Evolutionary conservation across 495 filamentous ascomycete genomes (phyloP).

Genomic region (Talaromyces nanjingensis): DNA sequence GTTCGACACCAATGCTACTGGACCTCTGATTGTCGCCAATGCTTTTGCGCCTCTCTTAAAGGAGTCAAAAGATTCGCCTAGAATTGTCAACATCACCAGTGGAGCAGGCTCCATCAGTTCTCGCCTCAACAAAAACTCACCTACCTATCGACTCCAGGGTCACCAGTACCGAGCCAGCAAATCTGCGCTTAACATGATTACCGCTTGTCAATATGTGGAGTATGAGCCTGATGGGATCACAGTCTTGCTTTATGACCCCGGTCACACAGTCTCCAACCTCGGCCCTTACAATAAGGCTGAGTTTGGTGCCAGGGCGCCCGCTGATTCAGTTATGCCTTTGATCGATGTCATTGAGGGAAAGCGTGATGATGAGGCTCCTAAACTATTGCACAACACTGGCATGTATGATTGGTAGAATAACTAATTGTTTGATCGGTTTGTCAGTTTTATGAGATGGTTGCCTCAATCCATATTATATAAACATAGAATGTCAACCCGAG

Average conservation of each 20-base stretch:
- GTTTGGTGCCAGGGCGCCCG: constrained; percentile 15
- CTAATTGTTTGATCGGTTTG: neutral
- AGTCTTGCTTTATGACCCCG: constrained; percentile 20
- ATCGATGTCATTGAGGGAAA: constrained; percentile 14
- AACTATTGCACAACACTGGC: constrained; percentile 13
- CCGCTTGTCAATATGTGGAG: constrained; percentile 15
- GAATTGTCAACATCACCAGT: constrained; percentile 24
- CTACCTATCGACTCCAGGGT: constrained; percentile 11
- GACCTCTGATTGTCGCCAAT: constrained; percentile 17
- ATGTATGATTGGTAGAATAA: neutral
- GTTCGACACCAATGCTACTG: constrained; percentile 24
- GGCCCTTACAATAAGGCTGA: constrained; percentile 17
- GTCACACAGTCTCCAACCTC: constrained; percentile 18
- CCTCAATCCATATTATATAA: neutral
- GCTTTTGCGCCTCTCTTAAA: constrained; percentile 23
- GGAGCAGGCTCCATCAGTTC: constrained; percentile 20
- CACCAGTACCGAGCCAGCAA: constrained; percentile 25
- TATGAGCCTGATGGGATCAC: constrained; percentile 14
- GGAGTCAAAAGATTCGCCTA: constrained; percentile 17
- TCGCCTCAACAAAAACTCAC: constrained; percentile 16
- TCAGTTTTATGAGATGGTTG: neutral
- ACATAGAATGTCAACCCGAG: neutral
- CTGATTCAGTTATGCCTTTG: constrained; percentile 14
- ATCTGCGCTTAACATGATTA: constrained; percentile 29
- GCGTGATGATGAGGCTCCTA: constrained; percentile 14